Base-by-base conservation (phyloP, 305 asterid species). In the Solanum aculeatissimum region DNA sequence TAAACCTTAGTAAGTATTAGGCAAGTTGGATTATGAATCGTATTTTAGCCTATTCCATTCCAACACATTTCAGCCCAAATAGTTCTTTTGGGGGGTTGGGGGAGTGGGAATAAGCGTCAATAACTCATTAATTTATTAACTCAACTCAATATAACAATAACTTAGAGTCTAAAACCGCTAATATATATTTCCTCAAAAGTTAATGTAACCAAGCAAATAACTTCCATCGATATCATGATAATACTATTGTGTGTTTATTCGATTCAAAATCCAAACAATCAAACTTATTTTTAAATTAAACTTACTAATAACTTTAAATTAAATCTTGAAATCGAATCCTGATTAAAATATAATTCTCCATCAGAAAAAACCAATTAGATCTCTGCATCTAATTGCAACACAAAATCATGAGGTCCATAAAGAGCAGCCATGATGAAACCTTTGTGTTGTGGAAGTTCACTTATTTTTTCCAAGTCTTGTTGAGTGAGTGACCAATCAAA, bases 401-500 rank as follows among this genome's bases (percentile, higher is more conserved):
- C 27, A 60, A 40, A 35, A 60, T 70, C 84, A 74, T 88, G 92
- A 15, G 89, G 82, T 43, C 94, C 93, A 23, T 83, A 45, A 68
- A 87, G 0, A 5, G 89, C 35, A 4, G 85, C 91, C 89, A 88
- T 80, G 13, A 70, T 87, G 1, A 87, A 83, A 16, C 90, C 90
- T 74, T 89, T 92, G 4, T 74, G 75, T 42, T 91, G 94, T 0
- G 88, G 89, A 35, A 93, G 65, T 80, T 88, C 77, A 53, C 85
- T 71, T 18, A 93, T 93, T 25, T 88, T 90, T 4, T 89, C 42
- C 8, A 74, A 32, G 32, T 92, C 93, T n/a, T 86, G 85, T 12
- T 78, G 82, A 19, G 82, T 85, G 43, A 93, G 85, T 23, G 83
- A 54, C 93, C 95, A 92, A 45, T 91, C 92, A 40, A 93, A 90